Conservation (phyloP, 306 rosid species). For the Quercus glauca region DNA sequence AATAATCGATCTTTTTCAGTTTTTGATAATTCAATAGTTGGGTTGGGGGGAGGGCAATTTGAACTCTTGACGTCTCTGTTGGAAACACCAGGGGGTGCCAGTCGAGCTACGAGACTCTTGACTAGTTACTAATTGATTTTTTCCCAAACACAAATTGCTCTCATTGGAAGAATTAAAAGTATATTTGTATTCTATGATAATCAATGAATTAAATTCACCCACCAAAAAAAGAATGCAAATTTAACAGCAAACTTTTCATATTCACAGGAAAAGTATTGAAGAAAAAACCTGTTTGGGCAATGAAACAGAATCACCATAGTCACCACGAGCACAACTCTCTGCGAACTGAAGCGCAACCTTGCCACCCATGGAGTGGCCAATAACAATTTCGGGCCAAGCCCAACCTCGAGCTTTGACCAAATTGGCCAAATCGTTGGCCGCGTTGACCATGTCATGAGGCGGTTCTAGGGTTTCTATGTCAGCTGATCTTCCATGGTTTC, state of each 20-base stretch:
- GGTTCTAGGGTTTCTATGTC: conserved; percentile 51
- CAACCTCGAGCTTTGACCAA: conserved; percentile 65
- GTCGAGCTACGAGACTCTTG: too few relatives aligned
- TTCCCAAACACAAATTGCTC: too few relatives aligned
- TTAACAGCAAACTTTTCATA: not conserved
- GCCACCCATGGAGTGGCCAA: conserved; percentile 95
- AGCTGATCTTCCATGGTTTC: conserved; percentile 82
- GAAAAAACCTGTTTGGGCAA: conserved; percentile 77
- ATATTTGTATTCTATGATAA: not conserved
- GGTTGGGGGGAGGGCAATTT: too few relatives aligned
- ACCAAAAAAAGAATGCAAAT: not conserved
- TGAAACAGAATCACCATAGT: conserved; percentile 57
- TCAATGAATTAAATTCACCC: not conserved
- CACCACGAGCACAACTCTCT: conserved; percentile 58
- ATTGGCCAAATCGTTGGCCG: conserved; percentile 80
- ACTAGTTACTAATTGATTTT: too few relatives aligned
- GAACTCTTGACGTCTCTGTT: too few relatives aligned
- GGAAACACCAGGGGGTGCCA: too few relatives aligned
- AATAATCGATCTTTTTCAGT: too few relatives aligned
- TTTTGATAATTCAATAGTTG: too few relatives aligned
- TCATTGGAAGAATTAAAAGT: too few relatives aligned
- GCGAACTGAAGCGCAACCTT: conserved; percentile 75
- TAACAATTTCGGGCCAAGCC: conserved; percentile 91
- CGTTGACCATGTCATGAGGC: conserved; percentile 64
- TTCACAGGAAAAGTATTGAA: not conserved